Base-by-base conservation (phyloP, 495 filamentous ascomycete genomes). In the Penicillium ochrochloron region DNA sequence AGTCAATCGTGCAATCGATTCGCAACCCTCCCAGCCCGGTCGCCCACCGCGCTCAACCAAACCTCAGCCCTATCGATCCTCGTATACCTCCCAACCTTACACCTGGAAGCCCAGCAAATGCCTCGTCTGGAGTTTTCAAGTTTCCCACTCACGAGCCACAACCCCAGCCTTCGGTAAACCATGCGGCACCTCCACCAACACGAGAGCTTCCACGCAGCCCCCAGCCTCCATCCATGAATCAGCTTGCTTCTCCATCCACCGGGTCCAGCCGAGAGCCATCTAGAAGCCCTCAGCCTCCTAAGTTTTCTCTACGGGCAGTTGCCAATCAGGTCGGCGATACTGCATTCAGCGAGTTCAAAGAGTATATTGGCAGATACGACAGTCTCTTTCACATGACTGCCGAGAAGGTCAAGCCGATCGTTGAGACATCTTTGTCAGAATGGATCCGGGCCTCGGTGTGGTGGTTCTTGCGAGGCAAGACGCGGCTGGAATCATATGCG, bases 391-490 rank as follows among this genome's bases (percentile, higher is more conserved):
- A 82, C 31, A 74, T 90, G 14, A 88, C 92, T 52, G 88, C 91
- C 3, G 90, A 94, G 68, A 82, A 85, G 46, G 83, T 85, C n/a
- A 85, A 84, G 59, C 86, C 90, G 0, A 53, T 90, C n/a, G 74
- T 81, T 59, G 82, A 81, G 58, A 86, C 83, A 12, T 82, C 82
- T 9, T 80, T 85, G 3, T 76, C 84, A 21, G 85, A 92, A 68
- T 87, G 93, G 81, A 80, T 90, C 14, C 80, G 89, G 62, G 89
- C 86, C 50, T 87, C 86, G 19, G 73, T 90, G 3, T 97, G 93
- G 93, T 97, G 93, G 93, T 96, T 96, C 68, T 70, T 96, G 62
- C 87, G 83, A 39, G 93, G 92, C 57, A 86, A 92, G 66, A 83
- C 86, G 51, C 83, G 85, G 7, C 78, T 96, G 53, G 93, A 97